Percentiles rank a stretch among this genome's conserved stretches.
phyloP scores from a whole-genome alignment of 1,284 basidiomycete genomes.

The Ustilago hordei region DNA sequence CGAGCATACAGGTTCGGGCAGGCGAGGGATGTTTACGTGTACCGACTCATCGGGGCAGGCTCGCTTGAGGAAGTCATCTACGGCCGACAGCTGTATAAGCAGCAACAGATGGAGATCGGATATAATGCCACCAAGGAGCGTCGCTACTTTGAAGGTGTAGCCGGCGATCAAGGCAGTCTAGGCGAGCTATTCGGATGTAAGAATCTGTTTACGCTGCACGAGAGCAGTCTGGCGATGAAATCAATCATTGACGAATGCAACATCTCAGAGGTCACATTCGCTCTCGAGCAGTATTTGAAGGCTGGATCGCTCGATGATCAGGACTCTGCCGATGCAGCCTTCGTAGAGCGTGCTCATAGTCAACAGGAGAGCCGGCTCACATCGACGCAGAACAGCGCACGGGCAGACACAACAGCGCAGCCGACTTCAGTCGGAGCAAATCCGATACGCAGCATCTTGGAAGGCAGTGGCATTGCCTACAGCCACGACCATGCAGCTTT shows the following conservation, averaged over 20 bases:
- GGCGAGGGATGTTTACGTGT: constrained; percentile 54
- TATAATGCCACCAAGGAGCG: constrained; percentile 71
- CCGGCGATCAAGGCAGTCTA: constrained; percentile 78
- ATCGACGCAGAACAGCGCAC: not conserved
- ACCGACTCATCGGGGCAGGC: constrained; percentile 55
- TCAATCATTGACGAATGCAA: constrained; percentile 57
- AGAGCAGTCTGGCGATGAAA: constrained; percentile 70
- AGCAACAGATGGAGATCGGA: constrained; percentile 87
- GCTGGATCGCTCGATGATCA: constrained; percentile 22
- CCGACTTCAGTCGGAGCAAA: constrained; percentile 3
- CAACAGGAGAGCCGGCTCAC: constrained; percentile 8
- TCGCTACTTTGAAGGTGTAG: constrained; percentile 83
- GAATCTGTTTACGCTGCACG: constrained; percentile 85
- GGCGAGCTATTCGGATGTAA: constrained; percentile 85
- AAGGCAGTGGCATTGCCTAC: constrained; percentile 37
- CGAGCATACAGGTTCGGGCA: constrained; percentile 75
- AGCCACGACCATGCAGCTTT: constrained; percentile 39
- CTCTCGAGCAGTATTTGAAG: constrained; percentile 31
- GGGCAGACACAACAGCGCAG: not conserved
- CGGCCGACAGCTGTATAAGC: constrained; percentile 86
- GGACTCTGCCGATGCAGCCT: constrained; percentile 16
- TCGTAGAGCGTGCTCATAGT: constrained; percentile 25
- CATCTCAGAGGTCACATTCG: constrained; percentile 44
- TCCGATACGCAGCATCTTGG: constrained; percentile 32
- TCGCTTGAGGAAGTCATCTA: constrained; percentile 73